Evolutionary conservation across 345 rosid genomes (phyloP).

Genomic region (Carallia brachiata): DNA sequence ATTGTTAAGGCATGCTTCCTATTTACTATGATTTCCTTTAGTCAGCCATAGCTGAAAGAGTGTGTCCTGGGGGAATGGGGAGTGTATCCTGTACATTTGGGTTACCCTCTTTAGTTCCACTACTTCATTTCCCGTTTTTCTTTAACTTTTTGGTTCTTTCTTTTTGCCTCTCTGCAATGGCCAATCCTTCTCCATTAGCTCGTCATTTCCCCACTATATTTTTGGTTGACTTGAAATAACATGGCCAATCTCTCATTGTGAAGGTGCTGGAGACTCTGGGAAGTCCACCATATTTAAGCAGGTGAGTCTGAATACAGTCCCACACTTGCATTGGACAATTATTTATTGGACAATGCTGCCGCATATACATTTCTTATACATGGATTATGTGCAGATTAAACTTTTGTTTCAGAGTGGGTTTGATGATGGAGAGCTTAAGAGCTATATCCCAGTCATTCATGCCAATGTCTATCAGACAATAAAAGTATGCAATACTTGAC

Average conservation of each 20-base stretch:
- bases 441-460: constrained; percentile 87
- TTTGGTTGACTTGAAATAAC: constrained; percentile 7
- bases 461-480: constrained; percentile 98
- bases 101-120: background rate
- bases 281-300: constrained; percentile 99
- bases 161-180: background rate
- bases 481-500: constrained; percentile 85
- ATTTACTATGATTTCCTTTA: background rate
- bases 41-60: background rate
- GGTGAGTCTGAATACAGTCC: constrained; percentile 41
- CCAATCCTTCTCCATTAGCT: constrained; percentile 3
- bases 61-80: background rate
- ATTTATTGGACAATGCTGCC: background rate
- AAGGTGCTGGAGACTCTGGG: constrained; percentile 99
- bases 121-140: background rate
- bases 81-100: background rate
- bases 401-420: constrained; percentile 97
- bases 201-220: background rate
- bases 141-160: constrained; percentile 4
- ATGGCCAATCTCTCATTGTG: constrained; percentile 17
- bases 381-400: constrained; percentile 59
- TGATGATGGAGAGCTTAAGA: constrained; percentile 82
- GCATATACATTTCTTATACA: constrained; percentile 2
- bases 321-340: constrained; percentile 1
- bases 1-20: background rate